Evolutionary conservation across 306 rosid species (phyloP).

Genomic region (Inga laurina): DNA sequence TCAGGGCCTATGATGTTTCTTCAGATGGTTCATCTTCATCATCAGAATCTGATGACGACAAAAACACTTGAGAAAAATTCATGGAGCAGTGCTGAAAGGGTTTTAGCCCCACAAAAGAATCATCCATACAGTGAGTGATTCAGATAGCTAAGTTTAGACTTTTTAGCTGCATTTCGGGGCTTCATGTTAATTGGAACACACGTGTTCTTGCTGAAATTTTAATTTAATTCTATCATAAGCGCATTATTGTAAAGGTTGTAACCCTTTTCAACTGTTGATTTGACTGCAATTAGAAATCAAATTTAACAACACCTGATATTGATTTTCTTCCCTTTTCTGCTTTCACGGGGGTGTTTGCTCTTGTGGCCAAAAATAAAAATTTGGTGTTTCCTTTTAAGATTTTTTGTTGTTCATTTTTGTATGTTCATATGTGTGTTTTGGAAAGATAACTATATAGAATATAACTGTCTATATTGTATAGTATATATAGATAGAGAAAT

Average conservation of each 20-base stretch:
- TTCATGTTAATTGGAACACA: neutral
- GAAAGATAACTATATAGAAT: no score
- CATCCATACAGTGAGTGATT: neutral
- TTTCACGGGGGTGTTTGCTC: neutral
- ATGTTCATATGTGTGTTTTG: no score
- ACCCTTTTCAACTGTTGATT: neutral
- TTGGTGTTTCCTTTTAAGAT: no score
- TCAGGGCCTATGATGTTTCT: slow-evolving; percentile 37
- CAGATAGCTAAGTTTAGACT: neutral
- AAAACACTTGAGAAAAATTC: neutral
- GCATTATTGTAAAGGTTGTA: neutral
- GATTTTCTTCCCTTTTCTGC: neutral
- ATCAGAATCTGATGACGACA: slow-evolving; percentile 48
- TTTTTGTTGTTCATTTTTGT: no score
- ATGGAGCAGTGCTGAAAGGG: neutral
- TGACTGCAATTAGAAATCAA: neutral
- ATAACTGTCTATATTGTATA: no score
- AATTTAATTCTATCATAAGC: neutral
- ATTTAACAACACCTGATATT: neutral
- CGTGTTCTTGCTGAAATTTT: neutral
- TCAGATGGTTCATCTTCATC: slow-evolving; percentile 42
- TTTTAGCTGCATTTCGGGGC: neutral
- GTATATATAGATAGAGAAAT: no score
- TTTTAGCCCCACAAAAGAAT: slow-evolving; percentile 17
- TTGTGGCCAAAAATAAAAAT: no score